phyloP scores from a whole-genome alignment of 371 early-diverging fungal species.

The Mucor circinelloides region DNA sequence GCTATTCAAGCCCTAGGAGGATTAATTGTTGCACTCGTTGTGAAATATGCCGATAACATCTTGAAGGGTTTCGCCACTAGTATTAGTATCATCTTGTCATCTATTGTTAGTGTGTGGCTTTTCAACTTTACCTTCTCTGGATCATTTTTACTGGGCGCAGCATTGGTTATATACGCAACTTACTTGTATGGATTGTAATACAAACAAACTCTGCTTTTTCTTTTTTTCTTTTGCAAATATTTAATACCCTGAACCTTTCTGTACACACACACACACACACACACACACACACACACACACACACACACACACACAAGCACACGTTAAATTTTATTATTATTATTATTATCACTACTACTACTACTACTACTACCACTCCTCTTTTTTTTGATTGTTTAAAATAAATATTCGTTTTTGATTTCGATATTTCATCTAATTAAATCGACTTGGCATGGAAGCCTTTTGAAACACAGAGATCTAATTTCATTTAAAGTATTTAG shows the following conservation, averaged over 20 bases:
- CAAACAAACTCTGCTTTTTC: background rate
- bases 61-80: conserved; percentile 93
- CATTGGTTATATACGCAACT: conserved; percentile 77
- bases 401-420: background rate
- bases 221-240: background rate
- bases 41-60: conserved; percentile 94
- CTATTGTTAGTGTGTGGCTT: conserved; percentile 70
- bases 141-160: conserved; percentile 78
- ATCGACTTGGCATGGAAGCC: background rate
- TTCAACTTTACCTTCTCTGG: conserved; percentile 75
- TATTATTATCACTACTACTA: background rate
- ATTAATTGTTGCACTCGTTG: conserved; percentile 88
- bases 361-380: no score
- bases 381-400: background rate
- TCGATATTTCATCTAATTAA: background rate
- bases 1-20: conserved; percentile 87
- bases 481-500: no score
- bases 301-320: background rate
- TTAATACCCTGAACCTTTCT: conserved; percentile 1
- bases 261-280: background rate
- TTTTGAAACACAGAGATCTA: no score
- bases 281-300: background rate
- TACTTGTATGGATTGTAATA: conserved; percentile 71
- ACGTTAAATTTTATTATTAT: background rate
- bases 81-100: conserved; percentile 86